Percentiles rank a stretch among this genome's conserved stretches.
Conservation (phyloP, 2,329 filamentous ascomycete species). For the Cryphonectria carpinicola region DNA sequence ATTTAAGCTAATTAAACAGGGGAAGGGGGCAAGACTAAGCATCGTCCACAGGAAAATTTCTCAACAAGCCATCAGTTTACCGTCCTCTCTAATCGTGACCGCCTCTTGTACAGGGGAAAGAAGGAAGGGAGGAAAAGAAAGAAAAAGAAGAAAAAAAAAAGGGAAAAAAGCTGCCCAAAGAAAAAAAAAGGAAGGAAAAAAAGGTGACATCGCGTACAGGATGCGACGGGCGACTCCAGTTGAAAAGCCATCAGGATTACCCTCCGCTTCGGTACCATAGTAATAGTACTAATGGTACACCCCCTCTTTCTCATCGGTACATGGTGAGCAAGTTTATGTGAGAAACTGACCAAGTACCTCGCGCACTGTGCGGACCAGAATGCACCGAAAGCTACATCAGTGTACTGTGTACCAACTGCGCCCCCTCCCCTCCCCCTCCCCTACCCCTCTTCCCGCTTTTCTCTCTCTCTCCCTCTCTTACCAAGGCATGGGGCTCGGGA, state of each 20-base stretch:
- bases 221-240: not conserved
- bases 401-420: not conserved
- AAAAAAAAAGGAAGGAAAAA: not conserved
- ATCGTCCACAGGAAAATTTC: not conserved
- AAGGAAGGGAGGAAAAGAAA: too few relatives aligned
- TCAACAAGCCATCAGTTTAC: not conserved
- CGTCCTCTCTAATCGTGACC: not conserved
- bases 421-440: too few relatives aligned
- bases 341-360: not conserved
- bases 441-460: too few relatives aligned
- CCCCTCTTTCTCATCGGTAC: not conserved
- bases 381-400: not conserved
- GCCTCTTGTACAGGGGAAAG: not conserved
- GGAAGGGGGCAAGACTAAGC: not conserved
- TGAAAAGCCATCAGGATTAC: not conserved
- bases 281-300: not conserved
- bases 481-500: not conserved
- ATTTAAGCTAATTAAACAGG: not conserved
- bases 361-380: slow-evolving; percentile 1
- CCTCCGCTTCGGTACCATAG: not conserved
- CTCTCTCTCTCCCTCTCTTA: not conserved
- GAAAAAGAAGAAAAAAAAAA: not conserved
- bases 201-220: not conserved
- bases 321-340: not conserved
- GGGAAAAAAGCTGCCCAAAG: not conserved